Evolutionary conservation across 192 early-diverging fungal genomes (phyloP), one percentile per base, ranked within the genome.

Genomic region (Backusella westeae): DNA sequence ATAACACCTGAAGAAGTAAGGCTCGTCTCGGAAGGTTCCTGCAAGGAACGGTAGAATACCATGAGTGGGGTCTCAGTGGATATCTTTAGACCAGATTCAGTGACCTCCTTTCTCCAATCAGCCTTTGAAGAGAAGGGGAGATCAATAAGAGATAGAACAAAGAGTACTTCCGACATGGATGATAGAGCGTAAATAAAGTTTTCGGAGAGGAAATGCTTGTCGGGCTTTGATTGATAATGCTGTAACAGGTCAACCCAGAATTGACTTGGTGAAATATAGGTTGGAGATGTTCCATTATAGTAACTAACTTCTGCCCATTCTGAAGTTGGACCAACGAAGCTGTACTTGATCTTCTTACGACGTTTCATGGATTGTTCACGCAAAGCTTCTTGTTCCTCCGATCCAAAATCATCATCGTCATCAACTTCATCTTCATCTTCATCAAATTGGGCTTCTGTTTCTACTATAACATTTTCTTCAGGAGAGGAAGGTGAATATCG

Each of bases 231-330:
- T 7, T 44, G 42, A 71, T 49, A 44, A 26, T 71, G 39, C 23
- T 44, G 42, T 0, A 83, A 68, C 71, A 78, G 84, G 59, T 88
- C 87, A 9, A 85, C 34, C 87, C 87, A 88, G 49, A 86, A 88
- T 17, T 69, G 78, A 49, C 82, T 83, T 26, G 21, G 59, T 39
- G 17, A 69, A 53, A 29, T 8, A 10, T 53, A 67, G 39, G 29
- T 39, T 38, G 66, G 21, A 1, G 34, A 38, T 7, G 7, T 29
- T 17, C 23, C 67, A 7, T 38, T 41, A 44, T 52, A 67, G 14
- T 79, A 79, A 2, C 52, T 36, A 7, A 36, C 32, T 39, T 79
- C 78, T 3, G 29, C 14, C 78, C 78, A 79, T 74, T 79, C 73
- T 6, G 17, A 38, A 4, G 78, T 79, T 2, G 67, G 10, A 8